These are phyloP conservation scores for Boletus sp. DNA, from an alignment of 768 basidiomycete genomes.

Conservation along the genomic window DNA sequence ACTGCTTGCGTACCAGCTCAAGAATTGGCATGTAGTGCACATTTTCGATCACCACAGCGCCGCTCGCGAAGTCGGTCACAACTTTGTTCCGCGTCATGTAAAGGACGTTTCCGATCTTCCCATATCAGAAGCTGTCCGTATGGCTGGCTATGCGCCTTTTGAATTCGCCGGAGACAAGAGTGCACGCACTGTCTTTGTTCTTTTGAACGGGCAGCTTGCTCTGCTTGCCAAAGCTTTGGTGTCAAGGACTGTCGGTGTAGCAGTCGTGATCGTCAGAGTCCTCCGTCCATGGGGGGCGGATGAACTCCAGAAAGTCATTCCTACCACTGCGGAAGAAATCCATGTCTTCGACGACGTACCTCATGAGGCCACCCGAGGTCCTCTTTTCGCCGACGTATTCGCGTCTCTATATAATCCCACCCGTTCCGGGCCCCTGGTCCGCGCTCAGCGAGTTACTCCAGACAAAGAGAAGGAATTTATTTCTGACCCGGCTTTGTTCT, in stretches of 20 bases:
- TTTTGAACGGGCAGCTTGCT: slow-evolving; percentile 77
- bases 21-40: slow-evolving; percentile 72
- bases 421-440: slow-evolving; percentile 39
- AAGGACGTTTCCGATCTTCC: slow-evolving; percentile 29
- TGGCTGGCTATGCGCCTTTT: slow-evolving; percentile 71
- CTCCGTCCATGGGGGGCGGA: slow-evolving; percentile 78
- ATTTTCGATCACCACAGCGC: slow-evolving; percentile 86
- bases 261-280: slow-evolving; percentile 71
- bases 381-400: slow-evolving; percentile 71
- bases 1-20: slow-evolving; percentile 67
- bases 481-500: slow-evolving; percentile 41
- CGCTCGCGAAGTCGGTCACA: slow-evolving; percentile 69
- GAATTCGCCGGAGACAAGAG: slow-evolving; percentile 65
- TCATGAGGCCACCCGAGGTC: slow-evolving; percentile 55
- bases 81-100: slow-evolving; percentile 38
- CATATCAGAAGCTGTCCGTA: slow-evolving; percentile 48
- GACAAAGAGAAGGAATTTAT: slow-evolving; percentile 51
- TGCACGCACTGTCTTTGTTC: slow-evolving; percentile 64
- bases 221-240: slow-evolving; percentile 54
- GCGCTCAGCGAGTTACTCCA: slow-evolving; percentile 58
- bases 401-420: slow-evolving; percentile 47
- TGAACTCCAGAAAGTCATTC: slow-evolving; percentile 58
- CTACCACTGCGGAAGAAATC: slow-evolving; percentile 52
- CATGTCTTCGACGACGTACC: slow-evolving; percentile 81
- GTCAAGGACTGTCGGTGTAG: slow-evolving; percentile 46